Evolutionary conservation across 768 basidiomycete genomes (phyloP).

Genomic region (Phlegmacium glaucopus): DNA sequence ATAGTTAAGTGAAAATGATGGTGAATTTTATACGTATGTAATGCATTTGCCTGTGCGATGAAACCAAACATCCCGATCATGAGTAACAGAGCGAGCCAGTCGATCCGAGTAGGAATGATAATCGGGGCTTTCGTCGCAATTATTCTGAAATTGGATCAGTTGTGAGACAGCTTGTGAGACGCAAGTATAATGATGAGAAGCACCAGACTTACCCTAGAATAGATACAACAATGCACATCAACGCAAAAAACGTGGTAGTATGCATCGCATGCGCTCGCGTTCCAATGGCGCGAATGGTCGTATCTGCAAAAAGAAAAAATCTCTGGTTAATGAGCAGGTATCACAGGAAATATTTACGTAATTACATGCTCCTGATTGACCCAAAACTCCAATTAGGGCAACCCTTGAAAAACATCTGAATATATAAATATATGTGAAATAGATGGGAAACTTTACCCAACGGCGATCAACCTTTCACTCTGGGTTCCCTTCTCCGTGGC

Average conservation of each 20-base stretch:
- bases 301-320: conserved; percentile 26
- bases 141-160: conserved; percentile 34
- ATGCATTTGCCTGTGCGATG: conserved; percentile 39
- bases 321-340: too few species aligned
- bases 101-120: conserved; percentile 41
- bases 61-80: conserved; percentile 55
- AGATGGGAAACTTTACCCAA: background rate
- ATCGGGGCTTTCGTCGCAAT: conserved; percentile 33
- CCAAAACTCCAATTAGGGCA: conserved; percentile 62
- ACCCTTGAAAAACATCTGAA: conserved; percentile 36
- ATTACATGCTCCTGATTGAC: conserved; percentile 67
- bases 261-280: conserved; percentile 75
- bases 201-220: conserved; percentile 27
- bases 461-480: conserved; percentile 47
- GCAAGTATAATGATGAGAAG: background rate
- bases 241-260: conserved; percentile 62
- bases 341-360: conserved; percentile 22
- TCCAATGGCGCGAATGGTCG: conserved; percentile 60
- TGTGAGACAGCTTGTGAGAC: background rate
- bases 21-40: background rate
- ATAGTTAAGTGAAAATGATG: background rate
- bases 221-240: conserved; percentile 45
- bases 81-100: conserved; percentile 44
- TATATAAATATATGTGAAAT: background rate
- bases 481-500: conserved; percentile 26